Evolutionary conservation across 192 early-diverging fungal species (phyloP).

Genomic region (Kappamyces sp.): DNA sequence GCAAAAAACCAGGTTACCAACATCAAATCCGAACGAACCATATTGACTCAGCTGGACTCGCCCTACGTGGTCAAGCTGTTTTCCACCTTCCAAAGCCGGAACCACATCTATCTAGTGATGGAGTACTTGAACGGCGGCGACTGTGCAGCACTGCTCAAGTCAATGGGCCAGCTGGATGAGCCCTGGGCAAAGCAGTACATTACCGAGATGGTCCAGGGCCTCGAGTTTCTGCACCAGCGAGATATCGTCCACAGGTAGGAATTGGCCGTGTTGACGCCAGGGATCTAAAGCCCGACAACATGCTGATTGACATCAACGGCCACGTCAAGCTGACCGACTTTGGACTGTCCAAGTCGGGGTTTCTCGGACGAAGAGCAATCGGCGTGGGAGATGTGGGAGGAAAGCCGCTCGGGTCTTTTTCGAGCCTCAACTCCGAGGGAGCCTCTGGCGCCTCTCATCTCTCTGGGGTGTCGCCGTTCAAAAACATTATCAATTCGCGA

Average conservation of each 20-base stretch:
- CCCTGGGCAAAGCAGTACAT: constrained; percentile 83
- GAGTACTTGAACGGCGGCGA: constrained; percentile 88
- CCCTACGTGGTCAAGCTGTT: constrained; percentile 80
- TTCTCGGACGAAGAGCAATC: constrained; percentile 67
- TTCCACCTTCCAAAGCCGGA: constrained; percentile 77
- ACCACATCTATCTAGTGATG: constrained; percentile 80
- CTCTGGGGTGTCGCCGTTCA: background rate
- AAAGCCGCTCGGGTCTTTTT: constrained; percentile 14
- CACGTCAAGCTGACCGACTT: constrained; percentile 87
- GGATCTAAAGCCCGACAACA: constrained; percentile 81
- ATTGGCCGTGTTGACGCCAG: constrained; percentile 29
- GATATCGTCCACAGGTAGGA: constrained; percentile 74
- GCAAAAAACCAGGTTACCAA: constrained; percentile 89
- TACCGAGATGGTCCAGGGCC: constrained; percentile 71
- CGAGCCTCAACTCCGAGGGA: background rate
- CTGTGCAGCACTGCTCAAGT: constrained; percentile 78
- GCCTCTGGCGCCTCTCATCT: constrained; percentile 3
- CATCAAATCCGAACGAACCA: constrained; percentile 83
- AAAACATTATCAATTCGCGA: background rate
- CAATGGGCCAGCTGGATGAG: constrained; percentile 62
- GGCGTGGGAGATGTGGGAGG: constrained; percentile 38
- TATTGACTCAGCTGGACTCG: constrained; percentile 78
- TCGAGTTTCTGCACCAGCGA: constrained; percentile 71
- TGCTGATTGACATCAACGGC: constrained; percentile 76
- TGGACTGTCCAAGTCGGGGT: constrained; percentile 76